Conservation (phyloP, 306 rosid genomes). For the Cicer arietinum region DNA sequence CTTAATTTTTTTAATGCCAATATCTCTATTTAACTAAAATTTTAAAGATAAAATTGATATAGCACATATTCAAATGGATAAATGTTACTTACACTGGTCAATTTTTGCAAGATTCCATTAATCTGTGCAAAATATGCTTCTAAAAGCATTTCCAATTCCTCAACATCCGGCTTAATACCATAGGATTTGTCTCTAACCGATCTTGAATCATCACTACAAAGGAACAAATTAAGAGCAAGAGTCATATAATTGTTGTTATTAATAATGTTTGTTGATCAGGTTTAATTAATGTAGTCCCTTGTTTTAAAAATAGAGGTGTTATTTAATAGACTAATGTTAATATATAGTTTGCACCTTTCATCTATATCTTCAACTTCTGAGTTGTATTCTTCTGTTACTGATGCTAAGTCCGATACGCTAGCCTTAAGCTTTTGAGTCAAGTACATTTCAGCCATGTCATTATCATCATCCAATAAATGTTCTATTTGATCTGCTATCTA, state of each 20-base stretch:
- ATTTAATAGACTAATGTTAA: background rate
- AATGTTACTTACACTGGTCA: constrained; percentile 61
- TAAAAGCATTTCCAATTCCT: constrained; percentile 85
- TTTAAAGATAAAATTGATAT: background rate
- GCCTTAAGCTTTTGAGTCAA: constrained; percentile 66
- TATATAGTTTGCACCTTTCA: constrained; percentile 35
- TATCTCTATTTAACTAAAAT: no score
- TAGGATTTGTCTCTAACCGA: constrained; percentile 43
- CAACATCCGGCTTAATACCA: constrained; percentile 57
- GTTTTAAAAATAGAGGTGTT: background rate
- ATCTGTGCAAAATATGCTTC: constrained; percentile 87
- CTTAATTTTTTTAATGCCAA: no score
- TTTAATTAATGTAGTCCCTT: background rate
- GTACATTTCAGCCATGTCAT: constrained; percentile 93
- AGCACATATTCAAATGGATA: background rate
- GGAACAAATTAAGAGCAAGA: background rate
- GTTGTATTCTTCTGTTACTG: constrained; percentile 31
- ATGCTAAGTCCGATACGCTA: constrained; percentile 45
- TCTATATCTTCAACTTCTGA: constrained; percentile 51
- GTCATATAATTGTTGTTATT: background rate
- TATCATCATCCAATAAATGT: constrained; percentile 78
- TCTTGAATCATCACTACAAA: constrained; percentile 41
- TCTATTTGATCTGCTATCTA: constrained; percentile 70
- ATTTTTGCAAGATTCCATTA: constrained; percentile 71
- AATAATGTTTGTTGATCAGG: no score